Base-by-base conservation (phyloP, 2,329 filamentous ascomycete species). In the Cercospora sp. region DNA sequence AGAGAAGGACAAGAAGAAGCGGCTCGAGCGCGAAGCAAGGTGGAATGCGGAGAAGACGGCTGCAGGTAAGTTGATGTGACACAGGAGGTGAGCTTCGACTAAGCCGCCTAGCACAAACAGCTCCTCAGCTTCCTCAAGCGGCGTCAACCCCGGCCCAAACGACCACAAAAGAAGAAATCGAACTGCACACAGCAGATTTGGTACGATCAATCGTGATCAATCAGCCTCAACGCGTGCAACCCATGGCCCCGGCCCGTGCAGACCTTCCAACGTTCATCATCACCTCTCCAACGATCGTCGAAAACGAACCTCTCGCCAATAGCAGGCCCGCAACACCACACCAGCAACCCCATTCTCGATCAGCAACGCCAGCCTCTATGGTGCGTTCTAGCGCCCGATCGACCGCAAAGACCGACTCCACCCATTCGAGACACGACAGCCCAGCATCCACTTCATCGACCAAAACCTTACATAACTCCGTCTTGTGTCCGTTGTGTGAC, bases 11-110 rank as follows among this genome's bases (percentile, higher is more conserved):
- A 64, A 20, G 12, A 42, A 57, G 51, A 58, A 30, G 62, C 31
- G n/a, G 23, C n/a, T 18, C 3, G 62, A 64, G 51, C 30, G 33
- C 12, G 62, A 64, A 28, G 62, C 48, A 1, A 36, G 62, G 33
- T 45, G 48, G 30, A 30, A 42, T 9, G 51, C 33, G 16, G 51
- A 36, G 2, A 64, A 58, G 23, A 31, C 20, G 9, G 45, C 62
- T 3, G 13, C 12, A 7, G 23, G 62, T 64, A 58, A n/a, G 62
- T 45, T 59, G 55, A 59, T 18, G 23, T 26, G 4, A 26, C 23
- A 26, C 23, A 26, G 23, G 23, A 26, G 23, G 23, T 3, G 23
- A 26, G 23, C 23, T 26, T 26, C 23, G 13, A n/a, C 48, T 53
- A 3, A 53, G 12, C 16, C 48, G 23, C 23, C 2, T 16, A 53